Base-by-base conservation (phyloP, 192 early-diverging fungal genomes). In the Backusella sp. region DNA sequence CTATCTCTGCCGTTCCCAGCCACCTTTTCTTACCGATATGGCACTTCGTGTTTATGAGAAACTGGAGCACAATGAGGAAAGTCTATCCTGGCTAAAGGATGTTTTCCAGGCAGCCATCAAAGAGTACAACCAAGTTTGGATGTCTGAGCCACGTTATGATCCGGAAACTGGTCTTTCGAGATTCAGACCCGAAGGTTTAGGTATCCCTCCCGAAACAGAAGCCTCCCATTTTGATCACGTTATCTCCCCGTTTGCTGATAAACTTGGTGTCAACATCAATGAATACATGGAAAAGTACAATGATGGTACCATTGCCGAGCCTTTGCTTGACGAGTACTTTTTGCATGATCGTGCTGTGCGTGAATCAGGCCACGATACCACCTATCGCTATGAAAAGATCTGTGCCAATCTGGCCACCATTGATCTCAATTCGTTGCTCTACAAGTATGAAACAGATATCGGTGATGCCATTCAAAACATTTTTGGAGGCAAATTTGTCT, bases 1-100 rank as follows among this genome's bases (percentile, higher is more conserved):
- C 86, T 99, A 99, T 82, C 84, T 99, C 26, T 94, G 93, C 0
- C 91, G 98, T 34, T 98, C 97, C 9, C 98, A 99, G 85, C 98
- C 98, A n/a, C 98, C 98, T 19, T 98, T 99, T 83, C 82, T 99
- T 44, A 98, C 96, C 0, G 97, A 99, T 82, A 99, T 99, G 98
- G 88, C 92, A 6, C 86, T 94, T 72, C 88, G 92, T 76, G 92
- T 96, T 21, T 91, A 88, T 73, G 87, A 89, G 72, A 83, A 84
- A 35, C 84, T 96, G 56, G 80, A 84, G 70, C 91, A 91, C 77
- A 88, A 88, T 74, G 82, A 76, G 14, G 56, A 62, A 28, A 62
- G 14, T 62, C 12, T 62, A 28, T 9, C 39, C 15, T 98, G 97
- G 97, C 85, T 96, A n/a, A 85, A 88, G 35, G 76, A 80, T 11